Evolutionary conservation across 192 early-diverging fungal genomes (phyloP), one percentile per base, ranked within the genome.

Genomic region (Backusella tarrabulga): DNA sequence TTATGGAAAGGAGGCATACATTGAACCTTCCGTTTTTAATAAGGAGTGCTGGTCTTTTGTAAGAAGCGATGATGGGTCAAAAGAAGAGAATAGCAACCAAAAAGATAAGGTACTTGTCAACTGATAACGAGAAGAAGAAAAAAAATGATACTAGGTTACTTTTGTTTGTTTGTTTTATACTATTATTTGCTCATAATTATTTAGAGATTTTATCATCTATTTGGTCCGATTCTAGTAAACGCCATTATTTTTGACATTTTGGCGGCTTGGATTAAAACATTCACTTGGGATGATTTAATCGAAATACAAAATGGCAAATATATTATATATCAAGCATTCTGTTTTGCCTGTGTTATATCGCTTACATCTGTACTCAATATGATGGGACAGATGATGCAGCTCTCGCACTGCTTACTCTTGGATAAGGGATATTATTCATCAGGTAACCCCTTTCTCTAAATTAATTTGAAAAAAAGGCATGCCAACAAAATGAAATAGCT

Each of bases 201-300:
- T 44, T 66, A 77, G 76, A 68, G n/a, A 41, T 77, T 71, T 50
- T 60, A 71, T 42, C 68, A 77, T 71, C 17, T 77, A 14, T 21
- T 77, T 52, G 8, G 19, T 21, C 60, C 34, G 9, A 42, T 77
- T 21, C 6, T 54, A n/a, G 52, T 63, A 4, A 54, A 60, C 34
- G 19, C 34, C 8, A 21, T 52, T 19, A 15, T 8, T 19, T 32
- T 70, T 12, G 76, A 77, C 35, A 60, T 71, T 7, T 29, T 77
- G 1, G 69, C 42, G 34, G 36, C 69, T 63, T 77, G 52, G 29
- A 26, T 71, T 29, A 60, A 21, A 17, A 77, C 76, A 1, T 71
- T 71, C 32, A 71, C 69, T 4, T 29, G 17, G 12, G 29, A 69
- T 4, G 76, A 77, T 63, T 38, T 77, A 14, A 68, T 71, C 21